Percentiles rank a stretch among this genome's conserved stretches.
These are phyloP conservation scores for Geosiphon pyriformis DNA, from an alignment of 192 early-diverging fungal genomes.

Conservation along the genomic window DNA sequence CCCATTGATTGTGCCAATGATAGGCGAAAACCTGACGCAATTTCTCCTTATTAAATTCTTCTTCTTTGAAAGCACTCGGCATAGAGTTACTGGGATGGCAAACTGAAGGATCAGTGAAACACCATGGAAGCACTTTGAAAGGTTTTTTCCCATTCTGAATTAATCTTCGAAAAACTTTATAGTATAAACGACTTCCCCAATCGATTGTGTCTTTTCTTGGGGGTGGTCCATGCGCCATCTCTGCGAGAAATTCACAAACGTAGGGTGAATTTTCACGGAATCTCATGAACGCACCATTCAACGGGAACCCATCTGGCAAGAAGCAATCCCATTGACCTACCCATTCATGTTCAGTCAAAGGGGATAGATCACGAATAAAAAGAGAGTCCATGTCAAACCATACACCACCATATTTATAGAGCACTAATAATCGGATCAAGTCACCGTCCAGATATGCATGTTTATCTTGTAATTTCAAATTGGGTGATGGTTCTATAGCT, in stretches of 20 bases:
- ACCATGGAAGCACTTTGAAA: slow-evolving; percentile 41
- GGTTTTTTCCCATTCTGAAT: slow-evolving; percentile 33
- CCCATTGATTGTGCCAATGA: slow-evolving; percentile 47
- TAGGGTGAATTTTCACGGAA: slow-evolving; percentile 41
- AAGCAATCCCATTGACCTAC: slow-evolving; percentile 44
- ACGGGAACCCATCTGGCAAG: slow-evolving; percentile 35
- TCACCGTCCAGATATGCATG: slow-evolving; percentile 42
- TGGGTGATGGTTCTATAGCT: slow-evolving; percentile 31
- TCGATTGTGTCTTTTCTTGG: slow-evolving; percentile 33
- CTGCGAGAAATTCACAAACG: slow-evolving; percentile 38
- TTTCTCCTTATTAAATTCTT: slow-evolving; percentile 29
- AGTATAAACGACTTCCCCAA: slow-evolving; percentile 41
- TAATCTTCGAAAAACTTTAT: slow-evolving; percentile 32
- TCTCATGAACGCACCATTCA: slow-evolving; percentile 43
- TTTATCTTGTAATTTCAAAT: slow-evolving; percentile 32
- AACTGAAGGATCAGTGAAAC: slow-evolving; percentile 36
- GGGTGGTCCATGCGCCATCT: slow-evolving; percentile 33
- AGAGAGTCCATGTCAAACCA: slow-evolving; percentile 48
- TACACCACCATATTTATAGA: slow-evolving; percentile 42
- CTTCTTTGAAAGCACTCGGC: slow-evolving; percentile 39
- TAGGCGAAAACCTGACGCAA: slow-evolving; percentile 37
- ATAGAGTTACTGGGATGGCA: slow-evolving; percentile 37
- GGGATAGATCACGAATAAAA: slow-evolving; percentile 38
- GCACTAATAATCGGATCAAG: slow-evolving; percentile 34
- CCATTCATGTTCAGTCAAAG: slow-evolving; percentile 40